A percentile compares a stretch with the other conserved stretches of the same genome.
Conservation (phyloP, 768 basidiomycete species). For the Vishniacozyma victoriae region DNA sequence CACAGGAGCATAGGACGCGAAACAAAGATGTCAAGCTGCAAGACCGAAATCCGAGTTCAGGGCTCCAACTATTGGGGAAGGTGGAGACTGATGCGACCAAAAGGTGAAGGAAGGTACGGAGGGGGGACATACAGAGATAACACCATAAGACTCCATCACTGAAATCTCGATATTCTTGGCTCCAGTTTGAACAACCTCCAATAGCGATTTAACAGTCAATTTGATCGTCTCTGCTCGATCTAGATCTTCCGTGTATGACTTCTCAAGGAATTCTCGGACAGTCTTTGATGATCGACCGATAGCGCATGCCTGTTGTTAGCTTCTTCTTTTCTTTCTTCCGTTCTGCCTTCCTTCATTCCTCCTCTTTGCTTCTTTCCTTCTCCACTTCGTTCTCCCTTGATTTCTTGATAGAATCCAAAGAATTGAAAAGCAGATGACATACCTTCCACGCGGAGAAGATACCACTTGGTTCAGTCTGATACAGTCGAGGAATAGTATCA, state of each 20-base stretch:
- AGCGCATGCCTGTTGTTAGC: constrained; percentile 70
- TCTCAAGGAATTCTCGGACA: constrained; percentile 95
- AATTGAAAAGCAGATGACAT: constrained; percentile 22
- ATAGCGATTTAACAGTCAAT: constrained; percentile 84
- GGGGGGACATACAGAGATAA: constrained; percentile 70
- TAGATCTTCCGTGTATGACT: constrained; percentile 91
- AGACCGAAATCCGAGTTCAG: no score
- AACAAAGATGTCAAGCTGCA: no score
- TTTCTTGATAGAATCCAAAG: background rate
- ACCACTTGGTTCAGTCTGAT: constrained; percentile 95
- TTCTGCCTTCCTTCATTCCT: no score
- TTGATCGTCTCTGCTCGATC: constrained; percentile 85
- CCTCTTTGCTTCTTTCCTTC: no score
- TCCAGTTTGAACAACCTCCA: constrained; percentile 99
- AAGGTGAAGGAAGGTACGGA: background rate
- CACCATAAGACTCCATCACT: constrained; percentile 91
- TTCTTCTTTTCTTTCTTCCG: no score
- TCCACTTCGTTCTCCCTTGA: no score
- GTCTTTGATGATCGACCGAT: constrained; percentile 98
- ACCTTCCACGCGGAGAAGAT: constrained; percentile 99
- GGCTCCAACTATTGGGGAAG: no score
- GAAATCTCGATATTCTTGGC: constrained; percentile 99
- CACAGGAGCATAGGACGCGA: no score
- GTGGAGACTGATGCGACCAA: background rate
- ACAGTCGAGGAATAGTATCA: constrained; percentile 77